Conservation (phyloP, 1,139 yeast species). For the Tardiomyces depauwii region DNA sequence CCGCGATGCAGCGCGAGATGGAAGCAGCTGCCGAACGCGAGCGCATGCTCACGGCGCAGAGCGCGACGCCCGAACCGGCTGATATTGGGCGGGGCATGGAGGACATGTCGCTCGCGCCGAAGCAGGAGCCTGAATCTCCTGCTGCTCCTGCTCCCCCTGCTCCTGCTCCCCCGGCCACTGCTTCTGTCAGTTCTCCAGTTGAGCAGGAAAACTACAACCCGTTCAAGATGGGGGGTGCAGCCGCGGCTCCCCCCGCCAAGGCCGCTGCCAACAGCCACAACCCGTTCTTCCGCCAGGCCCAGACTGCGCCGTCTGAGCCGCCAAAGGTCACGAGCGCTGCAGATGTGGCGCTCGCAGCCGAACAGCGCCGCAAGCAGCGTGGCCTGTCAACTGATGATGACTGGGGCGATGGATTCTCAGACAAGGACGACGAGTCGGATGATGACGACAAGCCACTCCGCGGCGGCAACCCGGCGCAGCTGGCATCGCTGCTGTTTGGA, state of each 20-base stretch:
- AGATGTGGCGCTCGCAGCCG: conserved; percentile 4
- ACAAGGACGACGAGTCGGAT: conserved; percentile 36
- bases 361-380: conserved; percentile 42
- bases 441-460: conserved; percentile 39
- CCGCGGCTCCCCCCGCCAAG: neutral
- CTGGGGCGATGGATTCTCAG: conserved; percentile 40
- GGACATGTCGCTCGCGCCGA: conserved; percentile 6
- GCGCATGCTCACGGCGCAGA: conserved; percentile 22
- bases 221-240: neutral
- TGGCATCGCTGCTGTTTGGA: conserved; percentile 54
- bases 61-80: conserved; percentile 13
- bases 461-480: conserved; percentile 41
- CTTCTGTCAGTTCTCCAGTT: conserved; percentile 1
- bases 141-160: conserved; percentile 4
- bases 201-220: neutral
- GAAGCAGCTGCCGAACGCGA: conserved; percentile 38
- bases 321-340: conserved; percentile 8
- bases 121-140: conserved; percentile 3
- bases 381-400: conserved; percentile 33
- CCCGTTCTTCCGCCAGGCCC: conserved; percentile 9
- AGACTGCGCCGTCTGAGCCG: conserved; percentile 11
- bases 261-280: conserved; percentile 3
- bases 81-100: conserved; percentile 15
- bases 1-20: conserved; percentile 52
- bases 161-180: conserved; percentile 5